A percentile compares a stretch with the other conserved stretches of the same genome.
phyloP scores from a whole-genome alignment of 2,329 filamentous ascomycete species.

The Berkeleyomyces basicola region DNA sequence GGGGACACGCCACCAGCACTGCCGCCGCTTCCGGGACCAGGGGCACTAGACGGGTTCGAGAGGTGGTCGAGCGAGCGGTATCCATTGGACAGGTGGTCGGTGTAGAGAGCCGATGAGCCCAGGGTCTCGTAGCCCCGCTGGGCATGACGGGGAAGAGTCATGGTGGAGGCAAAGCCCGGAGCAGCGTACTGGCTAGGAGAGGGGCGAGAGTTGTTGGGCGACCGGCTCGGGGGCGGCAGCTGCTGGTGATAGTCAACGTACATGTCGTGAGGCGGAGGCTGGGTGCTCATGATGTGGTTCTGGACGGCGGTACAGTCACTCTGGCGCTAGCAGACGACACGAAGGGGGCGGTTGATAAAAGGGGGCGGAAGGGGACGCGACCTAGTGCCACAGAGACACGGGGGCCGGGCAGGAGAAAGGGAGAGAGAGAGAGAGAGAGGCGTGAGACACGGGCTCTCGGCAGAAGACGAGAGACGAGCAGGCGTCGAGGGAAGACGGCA shows the following conservation, averaged over 20 bases:
- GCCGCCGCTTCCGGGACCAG: conserved; percentile 16
- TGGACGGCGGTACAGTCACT: conserved; percentile 9
- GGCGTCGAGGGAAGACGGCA: too few species aligned
- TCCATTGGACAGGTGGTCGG: conserved; percentile 45
- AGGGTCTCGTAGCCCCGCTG: conserved; percentile 68
- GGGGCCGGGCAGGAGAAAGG: not conserved
- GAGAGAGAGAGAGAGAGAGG: not conserved
- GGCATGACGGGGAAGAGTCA: conserved; percentile 31
- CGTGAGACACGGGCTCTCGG: not conserved
- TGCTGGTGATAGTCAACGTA: conserved; percentile 51
- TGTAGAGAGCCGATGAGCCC: conserved; percentile 47
- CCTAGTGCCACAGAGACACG: not conserved
- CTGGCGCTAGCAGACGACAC: conserved; percentile 11
- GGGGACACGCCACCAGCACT: conserved; percentile 20
- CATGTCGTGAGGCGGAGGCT: conserved; percentile 44
- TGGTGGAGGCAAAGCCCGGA: conserved; percentile 20
- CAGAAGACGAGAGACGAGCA: not conserved
- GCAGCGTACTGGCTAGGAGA: conserved; percentile 38
- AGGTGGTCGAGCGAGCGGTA: conserved; percentile 42
- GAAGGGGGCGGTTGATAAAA: not conserved
- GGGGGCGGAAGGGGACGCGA: not conserved
- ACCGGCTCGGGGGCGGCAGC: conserved; percentile 35
- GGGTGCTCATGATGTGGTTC: conserved; percentile 25
- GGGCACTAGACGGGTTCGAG: conserved; percentile 7
- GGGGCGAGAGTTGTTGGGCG: conserved; percentile 52